Evolutionary conservation across 495 filamentous ascomycete genomes (phyloP), one percentile per base, ranked within the genome.

Genomic region (Podospora australis): DNA sequence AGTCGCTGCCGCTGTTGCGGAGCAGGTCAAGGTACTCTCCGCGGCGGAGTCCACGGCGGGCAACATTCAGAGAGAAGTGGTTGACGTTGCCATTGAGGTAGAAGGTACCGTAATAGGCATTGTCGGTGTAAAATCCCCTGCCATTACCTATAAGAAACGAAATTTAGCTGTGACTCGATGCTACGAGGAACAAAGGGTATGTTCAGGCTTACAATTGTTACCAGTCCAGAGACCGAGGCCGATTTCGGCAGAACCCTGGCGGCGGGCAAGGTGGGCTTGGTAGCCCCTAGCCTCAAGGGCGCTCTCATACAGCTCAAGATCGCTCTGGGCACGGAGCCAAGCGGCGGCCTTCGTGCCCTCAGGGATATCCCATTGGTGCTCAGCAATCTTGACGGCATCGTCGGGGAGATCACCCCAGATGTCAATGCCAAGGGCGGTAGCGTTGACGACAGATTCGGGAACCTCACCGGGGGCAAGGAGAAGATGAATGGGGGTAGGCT

Each of bases 401-500:
- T 13, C 20, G 21, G 38, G 38, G 38, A 40, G 5, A 7, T n/a
- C 14, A 40, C 38, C 38, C 16, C 16, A 40, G 21, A 40, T 19
- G 19, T 40, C 38, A 23, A 40, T 19, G 8, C 38, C 38, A 9
- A 40, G 16, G 14, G 38, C 16, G 23, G 32, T 46, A 26, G 20
- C 29, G 22, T 38, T 34, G 4, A 20, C 5, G 32, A 45, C 45
- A 46, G 46, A 53, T 11, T 34, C 28, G 21, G 38, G 44, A 53
- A 46, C 13, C 13, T 30, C 13, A 6, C 26, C 26, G 26, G 26
- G 6, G 26, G 26, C n/a, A n/a, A n/a, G n/a, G n/a, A n/a, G n/a
- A n/a, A n/a, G n/a, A n/a, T n/a, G n/a, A n/a, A n/a, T n/a, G n/a
- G n/a, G n/a, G n/a, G n/a, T n/a, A n/a, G n/a, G n/a, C n/a, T n/a